phyloP scores from a whole-genome alignment of 2,329 filamentous ascomycete genomes.

The Fusarium sambucinum region DNA sequence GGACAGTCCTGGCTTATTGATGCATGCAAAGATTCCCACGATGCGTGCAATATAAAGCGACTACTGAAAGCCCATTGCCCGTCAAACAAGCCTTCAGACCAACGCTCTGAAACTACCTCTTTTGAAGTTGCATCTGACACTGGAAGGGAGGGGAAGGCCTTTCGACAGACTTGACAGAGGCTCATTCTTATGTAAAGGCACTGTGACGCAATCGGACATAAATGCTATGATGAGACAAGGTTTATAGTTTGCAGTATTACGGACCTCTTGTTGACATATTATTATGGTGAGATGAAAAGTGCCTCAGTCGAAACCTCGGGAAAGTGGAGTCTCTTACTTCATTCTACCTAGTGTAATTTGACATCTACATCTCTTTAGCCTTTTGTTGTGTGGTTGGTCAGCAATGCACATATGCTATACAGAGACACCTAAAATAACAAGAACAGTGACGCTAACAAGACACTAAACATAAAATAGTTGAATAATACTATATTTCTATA shows the following conservation, averaged over 20 bases:
- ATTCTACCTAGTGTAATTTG: neutral
- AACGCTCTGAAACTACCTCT: neutral
- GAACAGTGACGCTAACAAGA: too few species aligned
- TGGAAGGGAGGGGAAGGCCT: neutral
- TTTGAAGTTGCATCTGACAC: neutral
- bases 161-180: neutral
- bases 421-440: too few species aligned
- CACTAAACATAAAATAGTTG: too few species aligned
- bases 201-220: neutral
- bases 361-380: too few species aligned
- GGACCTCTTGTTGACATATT: neutral
- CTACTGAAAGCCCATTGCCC: neutral
- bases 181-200: neutral
- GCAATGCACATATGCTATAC: too few species aligned
- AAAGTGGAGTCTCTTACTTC: neutral
- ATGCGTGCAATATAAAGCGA: fast-evolving
- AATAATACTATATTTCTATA: too few species aligned
- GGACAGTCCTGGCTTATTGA: neutral
- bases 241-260: neutral
- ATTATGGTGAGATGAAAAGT: neutral
- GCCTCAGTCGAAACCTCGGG: neutral
- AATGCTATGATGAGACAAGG: fast-evolving
- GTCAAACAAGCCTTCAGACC: neutral
- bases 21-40: neutral
- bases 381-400: too few species aligned